Evolutionary conservation across 2,329 filamentous ascomycete genomes (phyloP), one percentile per base, ranked within the genome.

Genomic region (Neobulgaria alba): DNA sequence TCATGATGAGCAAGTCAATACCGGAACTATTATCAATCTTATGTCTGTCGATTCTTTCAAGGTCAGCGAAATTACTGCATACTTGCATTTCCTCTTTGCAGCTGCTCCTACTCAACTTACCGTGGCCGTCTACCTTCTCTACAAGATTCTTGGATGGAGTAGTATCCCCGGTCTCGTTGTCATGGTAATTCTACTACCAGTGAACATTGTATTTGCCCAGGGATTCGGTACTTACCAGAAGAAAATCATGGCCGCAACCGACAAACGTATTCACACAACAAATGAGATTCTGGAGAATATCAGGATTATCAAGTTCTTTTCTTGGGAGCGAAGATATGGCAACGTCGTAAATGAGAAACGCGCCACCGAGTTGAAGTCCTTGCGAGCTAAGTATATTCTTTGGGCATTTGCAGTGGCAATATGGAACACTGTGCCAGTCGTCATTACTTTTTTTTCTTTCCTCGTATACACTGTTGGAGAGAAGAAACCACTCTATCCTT

Each of bases 41-140:
- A 98, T 98, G 92, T 93, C 92, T 9, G 93, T 98, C 30, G 93
- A 98, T 67, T 95, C 90, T 35, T 96, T 96, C 77, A 98, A 98
- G 66, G 87, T 98, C 41, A 85, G 86, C 47, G 92, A 98, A 60
- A 82, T 95, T 44, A 92, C 87, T 29, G 85, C 90, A 0, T 98
- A 98, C 60, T 69, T 98, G 21, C 92, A 98, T 63, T 98, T 94
- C 63, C 69, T 98, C n/a, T 84, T 90, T 69, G 90, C 89, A 0
- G 81, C 84, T 46, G 89, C 90, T 1, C 92, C 92, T 0, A 85
- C 92, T 0, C 89, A 96, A 63, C 75, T 98, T 29, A 66, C 84
- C 33, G 76, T 95, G 33, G 85, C 88, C 4, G 72, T 96, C 46
- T 67, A 75, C 14, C 69, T 98, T 32, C 77, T 98, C 16, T 98